These are phyloP conservation scores for Leishmania tarentolae DNA, from an alignment of 208 protist genomes.

Conservation along the genomic window DNA sequence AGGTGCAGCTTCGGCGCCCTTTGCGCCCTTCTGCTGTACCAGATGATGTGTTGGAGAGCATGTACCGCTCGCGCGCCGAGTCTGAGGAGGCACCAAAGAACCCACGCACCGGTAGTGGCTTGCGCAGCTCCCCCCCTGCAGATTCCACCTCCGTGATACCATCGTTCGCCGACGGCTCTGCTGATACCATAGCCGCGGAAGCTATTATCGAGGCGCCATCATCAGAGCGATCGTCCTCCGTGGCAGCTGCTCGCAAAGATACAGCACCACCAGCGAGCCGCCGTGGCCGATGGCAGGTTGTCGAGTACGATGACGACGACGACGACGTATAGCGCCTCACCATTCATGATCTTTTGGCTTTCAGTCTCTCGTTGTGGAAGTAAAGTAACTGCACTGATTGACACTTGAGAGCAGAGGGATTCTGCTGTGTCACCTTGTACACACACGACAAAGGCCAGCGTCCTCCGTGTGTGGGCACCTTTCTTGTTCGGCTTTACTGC, in stretches of 20 bases:
- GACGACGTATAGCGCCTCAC: constrained; percentile 1
- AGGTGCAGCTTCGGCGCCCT: constrained; percentile 38
- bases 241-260: constrained; percentile 16
- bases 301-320: constrained; percentile 76
- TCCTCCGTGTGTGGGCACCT: neutral
- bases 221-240: neutral
- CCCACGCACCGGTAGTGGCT: neutral
- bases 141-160: neutral
- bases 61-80: constrained; percentile 5
- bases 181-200: neutral
- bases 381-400: neutral
- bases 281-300: constrained; percentile 63
- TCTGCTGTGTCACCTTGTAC: neutral
- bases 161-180: neutral
- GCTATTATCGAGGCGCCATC: neutral
- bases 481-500: neutral
- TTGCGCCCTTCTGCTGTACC: constrained; percentile 31
- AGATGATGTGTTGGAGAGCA: constrained; percentile 16
- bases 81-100: neutral
- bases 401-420: neutral
- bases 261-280: constrained; percentile 31
- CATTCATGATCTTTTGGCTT: neutral
- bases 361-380: neutral
- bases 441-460: neutral
- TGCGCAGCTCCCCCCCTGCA: neutral